These are phyloP conservation scores for Myxozyma kluyveri DNA, from an alignment of 805 yeast species.

Conservation along the genomic window DNA sequence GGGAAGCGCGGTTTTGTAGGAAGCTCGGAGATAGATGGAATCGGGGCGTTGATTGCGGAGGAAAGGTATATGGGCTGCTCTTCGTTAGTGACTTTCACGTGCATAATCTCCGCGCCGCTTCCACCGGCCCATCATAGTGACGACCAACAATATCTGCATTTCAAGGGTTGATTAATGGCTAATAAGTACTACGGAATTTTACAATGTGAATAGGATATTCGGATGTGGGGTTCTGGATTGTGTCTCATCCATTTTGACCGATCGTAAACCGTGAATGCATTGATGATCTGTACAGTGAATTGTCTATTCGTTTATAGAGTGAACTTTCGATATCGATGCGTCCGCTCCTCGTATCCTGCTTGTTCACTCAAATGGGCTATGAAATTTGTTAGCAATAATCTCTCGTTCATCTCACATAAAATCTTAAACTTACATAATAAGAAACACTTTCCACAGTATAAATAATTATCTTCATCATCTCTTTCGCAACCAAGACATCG, in stretches of 20 bases:
- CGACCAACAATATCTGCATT: background rate
- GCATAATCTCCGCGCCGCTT: background rate
- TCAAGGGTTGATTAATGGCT: too few species aligned
- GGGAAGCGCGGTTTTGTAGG: conserved; percentile 77
- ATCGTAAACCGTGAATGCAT: too few species aligned
- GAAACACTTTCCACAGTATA: conserved; percentile 28
- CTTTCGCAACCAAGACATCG: conserved; percentile 26
- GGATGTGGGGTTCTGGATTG: too few species aligned
- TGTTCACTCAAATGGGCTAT: conserved; percentile 25
- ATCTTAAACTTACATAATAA: conserved; percentile 14
- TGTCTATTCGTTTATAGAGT: too few species aligned
- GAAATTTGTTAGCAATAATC: background rate
- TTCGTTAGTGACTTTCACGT: background rate
- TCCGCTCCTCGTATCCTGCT: conserved; percentile 27
- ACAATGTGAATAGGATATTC: too few species aligned
- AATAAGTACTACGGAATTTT: too few species aligned
- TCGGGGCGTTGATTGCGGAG: background rate
- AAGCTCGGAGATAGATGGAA: conserved; percentile 33
- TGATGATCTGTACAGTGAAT: too few species aligned
- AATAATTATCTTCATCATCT: conserved; percentile 25
- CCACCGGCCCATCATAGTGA: background rate
- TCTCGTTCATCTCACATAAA: background rate
- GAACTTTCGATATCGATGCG: conserved; percentile 20
- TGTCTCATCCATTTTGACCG: too few species aligned
- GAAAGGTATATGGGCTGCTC: background rate